A percentile compares a stretch with the other conserved stretches of the same genome.
Conservation (phyloP, 2,329 filamentous ascomycete species). For the Bipolaris sorokiniana region DNA sequence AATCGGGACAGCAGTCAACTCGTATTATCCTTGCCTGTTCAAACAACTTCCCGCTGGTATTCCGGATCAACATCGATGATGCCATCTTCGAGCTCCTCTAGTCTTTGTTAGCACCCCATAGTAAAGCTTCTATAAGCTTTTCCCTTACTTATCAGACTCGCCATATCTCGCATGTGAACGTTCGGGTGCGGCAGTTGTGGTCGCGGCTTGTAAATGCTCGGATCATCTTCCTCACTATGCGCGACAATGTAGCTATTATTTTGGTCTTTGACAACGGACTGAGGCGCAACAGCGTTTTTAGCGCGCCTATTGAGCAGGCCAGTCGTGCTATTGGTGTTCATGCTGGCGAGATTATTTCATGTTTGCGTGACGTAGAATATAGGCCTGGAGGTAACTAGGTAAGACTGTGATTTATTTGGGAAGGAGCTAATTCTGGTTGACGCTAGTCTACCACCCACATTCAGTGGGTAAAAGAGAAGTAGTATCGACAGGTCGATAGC, state of each 20-base stretch:
- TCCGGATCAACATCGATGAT: slow-evolving; percentile 53
- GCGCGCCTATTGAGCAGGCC: no score
- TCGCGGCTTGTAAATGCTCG: slow-evolving; percentile 29
- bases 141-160: slow-evolving; percentile 33
- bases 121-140: no score
- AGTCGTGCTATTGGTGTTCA: no score
- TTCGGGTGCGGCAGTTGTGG: slow-evolving; percentile 29
- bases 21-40: slow-evolving; percentile 37
- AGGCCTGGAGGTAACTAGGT: no score
- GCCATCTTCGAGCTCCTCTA: slow-evolving; percentile 31
- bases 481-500: no score
- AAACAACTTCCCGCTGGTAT: slow-evolving; percentile 57
- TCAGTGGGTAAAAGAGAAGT: no score
- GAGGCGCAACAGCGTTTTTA: background rate
- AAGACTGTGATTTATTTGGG: no score
- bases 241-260: slow-evolving; percentile 4
- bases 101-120: slow-evolving; percentile 3
- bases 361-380: no score
- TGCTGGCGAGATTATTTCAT: no score
- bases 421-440: no score
- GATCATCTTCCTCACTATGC: slow-evolving; percentile 6
- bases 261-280: slow-evolving; percentile 25
- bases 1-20: background rate
- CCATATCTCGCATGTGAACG: slow-evolving; percentile 28
- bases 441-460: no score